A percentile compares a stretch with the other conserved stretches of the same genome.
Conservation (phyloP, 306 rosid genomes). For the Begonia peltatifolia region DNA sequence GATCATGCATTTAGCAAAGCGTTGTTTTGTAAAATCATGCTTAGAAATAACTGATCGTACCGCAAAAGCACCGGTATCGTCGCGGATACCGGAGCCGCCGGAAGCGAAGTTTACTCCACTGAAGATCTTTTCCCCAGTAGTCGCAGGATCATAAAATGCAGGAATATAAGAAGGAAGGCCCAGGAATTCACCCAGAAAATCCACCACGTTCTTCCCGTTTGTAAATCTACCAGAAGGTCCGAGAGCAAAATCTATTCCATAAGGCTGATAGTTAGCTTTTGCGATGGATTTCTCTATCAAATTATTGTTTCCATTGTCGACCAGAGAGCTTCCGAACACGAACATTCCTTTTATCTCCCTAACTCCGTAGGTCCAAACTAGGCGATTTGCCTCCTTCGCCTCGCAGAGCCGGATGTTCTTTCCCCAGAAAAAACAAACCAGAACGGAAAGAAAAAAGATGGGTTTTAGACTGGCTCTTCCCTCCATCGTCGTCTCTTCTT, state of each 20-base stretch:
- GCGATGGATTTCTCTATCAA: constrained; percentile 21
- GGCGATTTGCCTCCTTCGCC: background rate
- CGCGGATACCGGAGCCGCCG: constrained; percentile 38
- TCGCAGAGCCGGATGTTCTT: background rate
- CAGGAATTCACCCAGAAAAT: constrained; percentile 25
- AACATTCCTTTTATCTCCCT: constrained; percentile 24
- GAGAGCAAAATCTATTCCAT: constrained; percentile 29
- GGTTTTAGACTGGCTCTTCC: background rate
- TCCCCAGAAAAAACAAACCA: background rate
- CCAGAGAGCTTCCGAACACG: constrained; percentile 41
- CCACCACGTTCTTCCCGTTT: constrained; percentile 33
- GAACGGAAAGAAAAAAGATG: background rate
- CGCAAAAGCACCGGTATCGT: constrained; percentile 26
- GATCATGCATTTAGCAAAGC: background rate
- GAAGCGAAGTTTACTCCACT: constrained; percentile 38
- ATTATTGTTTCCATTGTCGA: constrained; percentile 45
- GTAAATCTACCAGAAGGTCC: constrained; percentile 41
- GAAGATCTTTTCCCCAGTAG: constrained; percentile 19
- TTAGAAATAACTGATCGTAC: constrained; percentile 2
- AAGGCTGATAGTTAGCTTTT: constrained; percentile 29
- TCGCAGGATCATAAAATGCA: constrained; percentile 21
- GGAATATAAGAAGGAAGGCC: constrained; percentile 25
- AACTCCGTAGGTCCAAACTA: background rate
- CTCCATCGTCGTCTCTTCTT: background rate
- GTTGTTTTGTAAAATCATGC: background rate